Conservation (phyloP, 305 asterid genomes). For the Solanum hybrid region DNA sequence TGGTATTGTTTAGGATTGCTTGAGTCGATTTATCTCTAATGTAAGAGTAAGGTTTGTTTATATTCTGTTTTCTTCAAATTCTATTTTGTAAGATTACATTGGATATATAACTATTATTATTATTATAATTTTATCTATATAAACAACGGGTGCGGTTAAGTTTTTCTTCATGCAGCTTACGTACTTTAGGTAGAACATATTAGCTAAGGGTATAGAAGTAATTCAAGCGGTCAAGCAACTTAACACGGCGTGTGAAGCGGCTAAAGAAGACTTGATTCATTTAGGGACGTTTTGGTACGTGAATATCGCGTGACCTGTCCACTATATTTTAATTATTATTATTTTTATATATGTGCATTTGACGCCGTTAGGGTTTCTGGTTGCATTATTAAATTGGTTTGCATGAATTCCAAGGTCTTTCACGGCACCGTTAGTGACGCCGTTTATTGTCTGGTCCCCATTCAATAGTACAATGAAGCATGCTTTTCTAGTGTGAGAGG, state of each 20-base stretch:
- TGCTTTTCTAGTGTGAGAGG: slow-evolving; percentile 14
- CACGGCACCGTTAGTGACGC: slow-evolving; percentile 14
- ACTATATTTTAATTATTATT: neutral
- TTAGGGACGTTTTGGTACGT: slow-evolving; percentile 1
- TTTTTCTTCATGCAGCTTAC: neutral
- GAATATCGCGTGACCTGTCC: neutral
- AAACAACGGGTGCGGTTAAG: neutral
- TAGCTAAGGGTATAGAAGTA: slow-evolving; percentile 13
- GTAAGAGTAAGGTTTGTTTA: neutral
- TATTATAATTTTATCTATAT: neutral
- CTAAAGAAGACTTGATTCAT: slow-evolving; percentile 11
- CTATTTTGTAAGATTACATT: neutral
- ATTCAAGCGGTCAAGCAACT: neutral
- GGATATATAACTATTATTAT: neutral
- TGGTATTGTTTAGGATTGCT: neutral
- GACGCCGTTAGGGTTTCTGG: slow-evolving; percentile 13
- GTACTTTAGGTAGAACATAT: neutral
- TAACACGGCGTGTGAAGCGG: slow-evolving; percentile 10
- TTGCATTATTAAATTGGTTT: neutral
- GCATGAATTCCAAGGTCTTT: neutral
- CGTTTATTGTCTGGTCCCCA: slow-evolving; percentile 23
- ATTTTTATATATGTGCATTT: neutral
- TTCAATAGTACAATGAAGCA: neutral
- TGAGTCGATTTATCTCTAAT: neutral
- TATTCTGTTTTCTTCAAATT: neutral